These are phyloP conservation scores for Diutina scorzettiae DNA, from an alignment of 1,139 yeast genomes.

Conservation along the genomic window DNA sequence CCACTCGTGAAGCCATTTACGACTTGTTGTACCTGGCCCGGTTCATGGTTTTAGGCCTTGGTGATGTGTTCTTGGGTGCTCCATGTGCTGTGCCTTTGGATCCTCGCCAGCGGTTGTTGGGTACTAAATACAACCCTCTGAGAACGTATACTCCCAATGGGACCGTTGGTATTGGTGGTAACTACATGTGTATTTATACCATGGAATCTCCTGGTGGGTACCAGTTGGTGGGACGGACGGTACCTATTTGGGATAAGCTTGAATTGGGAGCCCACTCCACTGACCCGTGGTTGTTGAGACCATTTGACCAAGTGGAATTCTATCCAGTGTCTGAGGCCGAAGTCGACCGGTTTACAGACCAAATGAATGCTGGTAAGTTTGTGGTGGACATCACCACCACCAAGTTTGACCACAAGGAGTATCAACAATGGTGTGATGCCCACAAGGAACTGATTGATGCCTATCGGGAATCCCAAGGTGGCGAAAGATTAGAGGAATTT, in stretches of 20 bases:
- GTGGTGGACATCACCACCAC: constrained; percentile 62
- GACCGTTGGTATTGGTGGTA: constrained; percentile 95
- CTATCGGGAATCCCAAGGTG: constrained; percentile 57
- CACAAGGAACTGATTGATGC: constrained; percentile 62
- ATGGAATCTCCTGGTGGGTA: constrained; percentile 99
- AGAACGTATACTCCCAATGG: constrained; percentile 95
- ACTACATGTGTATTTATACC: constrained; percentile 96
- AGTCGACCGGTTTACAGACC: constrained; percentile 57
- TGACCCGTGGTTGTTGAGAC: constrained; percentile 80
- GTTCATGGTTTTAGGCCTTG: constrained; percentile 85
- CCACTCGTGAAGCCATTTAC: constrained; percentile 62
- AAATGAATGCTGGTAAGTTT: constrained; percentile 73
- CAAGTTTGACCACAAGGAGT: constrained; percentile 72
- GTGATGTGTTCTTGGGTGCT: constrained; percentile 95
- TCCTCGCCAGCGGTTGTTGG: constrained; percentile 86
- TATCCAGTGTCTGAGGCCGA: constrained; percentile 84
- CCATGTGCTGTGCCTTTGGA: constrained; percentile 98
- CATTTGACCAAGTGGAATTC: constrained; percentile 90
- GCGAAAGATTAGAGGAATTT: constrained; percentile 77
- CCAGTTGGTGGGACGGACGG: constrained; percentile 90
- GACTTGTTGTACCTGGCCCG: constrained; percentile 82
- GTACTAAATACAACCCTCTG: constrained; percentile 92
- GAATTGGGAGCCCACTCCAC: constrained; percentile 60
- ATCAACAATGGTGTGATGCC: constrained; percentile 65
- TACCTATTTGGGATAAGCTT: constrained; percentile 95